Percentiles rank a stretch among this genome's conserved stretches.
phyloP scores from a whole-genome alignment of 2,329 filamentous ascomycete genomes.

The Neonectria magnoliae region DNA sequence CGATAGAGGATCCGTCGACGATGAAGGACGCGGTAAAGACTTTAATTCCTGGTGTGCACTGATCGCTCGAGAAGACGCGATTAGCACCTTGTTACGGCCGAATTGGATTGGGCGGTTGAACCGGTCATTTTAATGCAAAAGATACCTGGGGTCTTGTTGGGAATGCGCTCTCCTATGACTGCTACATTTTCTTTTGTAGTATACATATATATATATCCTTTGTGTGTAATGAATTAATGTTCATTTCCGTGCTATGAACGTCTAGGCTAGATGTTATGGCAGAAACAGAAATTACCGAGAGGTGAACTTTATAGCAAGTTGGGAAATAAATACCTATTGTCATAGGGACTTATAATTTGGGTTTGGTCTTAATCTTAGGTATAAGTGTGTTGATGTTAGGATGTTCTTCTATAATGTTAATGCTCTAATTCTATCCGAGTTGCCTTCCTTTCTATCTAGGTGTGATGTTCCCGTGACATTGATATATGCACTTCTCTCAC shows the following conservation, averaged over 20 bases:
- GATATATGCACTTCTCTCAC: background rate
- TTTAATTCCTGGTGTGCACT: conserved; percentile 39
- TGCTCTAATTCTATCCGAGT: conserved; percentile 13
- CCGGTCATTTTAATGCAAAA: conserved; percentile 23
- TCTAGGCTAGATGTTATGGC: background rate
- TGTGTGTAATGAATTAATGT: background rate
- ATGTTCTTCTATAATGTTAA: conserved; percentile 3
- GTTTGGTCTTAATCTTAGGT: background rate
- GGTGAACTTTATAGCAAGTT: background rate
- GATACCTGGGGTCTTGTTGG: conserved; percentile 33
- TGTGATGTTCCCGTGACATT: background rate
- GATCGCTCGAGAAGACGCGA: conserved; percentile 31
- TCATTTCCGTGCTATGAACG: background rate
- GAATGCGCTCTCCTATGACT: background rate
- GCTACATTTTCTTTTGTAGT: conserved; percentile 6
- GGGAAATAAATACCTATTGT: background rate
- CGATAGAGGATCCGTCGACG: conserved; percentile 60
- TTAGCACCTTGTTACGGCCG: conserved; percentile 29
- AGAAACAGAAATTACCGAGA: background rate
- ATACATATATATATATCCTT: background rate
- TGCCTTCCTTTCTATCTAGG: background rate
- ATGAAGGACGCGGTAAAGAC: conserved; percentile 51
- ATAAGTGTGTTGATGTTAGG: background rate
- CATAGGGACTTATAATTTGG: too few species aligned
- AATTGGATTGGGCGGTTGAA: conserved; percentile 18